phyloP scores from a whole-genome alignment of 2,329 filamentous ascomycete species.

The Dactylellina haptotyla region DNA sequence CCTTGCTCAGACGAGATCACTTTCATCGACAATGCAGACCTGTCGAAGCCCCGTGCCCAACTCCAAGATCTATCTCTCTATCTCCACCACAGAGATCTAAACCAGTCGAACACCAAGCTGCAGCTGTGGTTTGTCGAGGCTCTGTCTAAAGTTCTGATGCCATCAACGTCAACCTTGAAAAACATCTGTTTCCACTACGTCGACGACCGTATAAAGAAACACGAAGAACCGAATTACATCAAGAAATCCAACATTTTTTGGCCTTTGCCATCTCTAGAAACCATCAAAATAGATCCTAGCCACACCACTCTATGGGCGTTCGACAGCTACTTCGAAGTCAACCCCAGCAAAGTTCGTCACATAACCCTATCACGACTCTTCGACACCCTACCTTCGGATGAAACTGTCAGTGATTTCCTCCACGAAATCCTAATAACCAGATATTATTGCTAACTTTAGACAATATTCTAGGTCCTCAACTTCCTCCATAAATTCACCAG shows the following conservation, averaged over 20 bases:
- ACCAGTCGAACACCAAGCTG: not conserved
- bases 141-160: conserved; percentile 7
- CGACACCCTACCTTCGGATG: not conserved
- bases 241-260: not conserved
- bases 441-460: not conserved
- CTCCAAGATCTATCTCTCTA: not conserved
- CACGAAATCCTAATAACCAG: not conserved
- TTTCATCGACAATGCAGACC: not conserved
- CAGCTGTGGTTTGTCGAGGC: conserved; percentile 3
- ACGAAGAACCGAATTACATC: not conserved
- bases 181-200: not conserved
- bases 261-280: not conserved
- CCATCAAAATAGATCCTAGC: not conserved
- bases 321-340: conserved; percentile 3
- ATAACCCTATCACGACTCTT: not conserved
- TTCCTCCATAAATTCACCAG: conserved; percentile 10
- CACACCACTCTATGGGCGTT: not conserved
- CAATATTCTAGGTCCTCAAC: not conserved
- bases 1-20: not conserved
- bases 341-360: not conserved
- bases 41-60: not conserved
- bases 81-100: conserved; percentile 2
- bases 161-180: not conserved
- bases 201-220: not conserved
- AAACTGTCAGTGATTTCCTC: not conserved